phyloP scores from a whole-genome alignment of 2,329 filamentous ascomycete species.

The Beauveria pseudobassiana region DNA sequence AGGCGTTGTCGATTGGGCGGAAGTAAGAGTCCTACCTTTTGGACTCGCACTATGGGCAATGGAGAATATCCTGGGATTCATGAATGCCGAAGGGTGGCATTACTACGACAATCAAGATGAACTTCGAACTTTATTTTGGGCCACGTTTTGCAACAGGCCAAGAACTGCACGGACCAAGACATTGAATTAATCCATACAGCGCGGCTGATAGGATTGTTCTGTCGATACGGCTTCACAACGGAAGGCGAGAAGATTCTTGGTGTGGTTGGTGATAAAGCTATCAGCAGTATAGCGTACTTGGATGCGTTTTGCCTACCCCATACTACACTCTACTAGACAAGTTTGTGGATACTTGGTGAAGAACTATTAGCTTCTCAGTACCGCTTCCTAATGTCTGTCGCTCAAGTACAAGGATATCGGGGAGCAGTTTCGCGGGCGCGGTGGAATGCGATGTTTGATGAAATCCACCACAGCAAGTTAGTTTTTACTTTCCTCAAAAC shows the following conservation, averaged over 20 bases:
- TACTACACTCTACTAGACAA: neutral
- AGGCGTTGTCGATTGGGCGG: constrained; percentile 25
- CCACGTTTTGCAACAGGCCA: neutral
- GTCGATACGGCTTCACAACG: constrained; percentile 4
- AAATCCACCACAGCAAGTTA: no score
- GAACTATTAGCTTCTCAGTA: no score
- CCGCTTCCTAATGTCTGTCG: no score
- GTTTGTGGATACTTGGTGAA: neutral
- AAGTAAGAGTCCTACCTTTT: constrained; percentile 21
- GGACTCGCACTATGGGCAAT: constrained; percentile 22
- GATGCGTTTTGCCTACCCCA: constrained; percentile 3
- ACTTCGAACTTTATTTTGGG: constrained; percentile 13
- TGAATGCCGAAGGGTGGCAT: constrained; percentile 15
- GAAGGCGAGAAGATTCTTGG: neutral
- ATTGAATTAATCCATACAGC: neutral
- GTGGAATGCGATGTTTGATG: no score
- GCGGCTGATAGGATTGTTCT: neutral
- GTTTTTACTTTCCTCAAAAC: no score
- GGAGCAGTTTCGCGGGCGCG: no score
- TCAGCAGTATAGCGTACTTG: neutral
- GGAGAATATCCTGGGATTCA: constrained; percentile 18
- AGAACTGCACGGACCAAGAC: neutral
- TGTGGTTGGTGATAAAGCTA: neutral
- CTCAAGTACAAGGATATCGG: no score
- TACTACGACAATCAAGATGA: constrained; percentile 12